Base-by-base conservation (phyloP, 768 basidiomycete genomes). In the Auricularia sp. region DNA sequence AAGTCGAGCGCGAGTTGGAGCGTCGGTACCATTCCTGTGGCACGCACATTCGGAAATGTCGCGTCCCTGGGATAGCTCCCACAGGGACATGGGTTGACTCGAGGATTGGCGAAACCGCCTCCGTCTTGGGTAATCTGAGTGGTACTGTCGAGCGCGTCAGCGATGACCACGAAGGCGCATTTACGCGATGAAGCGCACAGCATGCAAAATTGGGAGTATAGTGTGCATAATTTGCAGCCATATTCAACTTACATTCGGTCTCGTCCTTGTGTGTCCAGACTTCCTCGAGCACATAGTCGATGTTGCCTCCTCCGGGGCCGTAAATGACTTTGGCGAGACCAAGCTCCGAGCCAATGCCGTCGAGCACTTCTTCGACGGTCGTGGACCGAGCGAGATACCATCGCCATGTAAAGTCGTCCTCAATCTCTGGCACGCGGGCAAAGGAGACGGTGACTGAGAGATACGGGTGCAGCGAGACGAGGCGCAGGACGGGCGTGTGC, bases 11-110 rank as follows among this genome's bases (percentile, higher is more conserved):
- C 6, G 85, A 81, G 67, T 82, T 88, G 21, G 85, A 83, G 18
- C 88, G 82, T 65, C 85, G 84, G 73, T 85, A 92, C 91, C 87
- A 92, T 70, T 88, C 86, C 63, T 88, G 88, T 1, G 88, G 88
- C 7, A 93, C 83, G 67, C 86, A 88, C 64, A 92, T 81, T 34
- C 81, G 79, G 70, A 88, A 83, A 7, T 68, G 71, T 8, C 83
- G 83, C 21, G 70, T 76, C 1, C 80, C 80, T 35, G 72, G 68
- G 3, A 75, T 42, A 14, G 39, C 39, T 7, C 39, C 39, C 8
- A 42, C 39, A 14, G 39, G 39, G 7, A 42, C 39, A 8, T 42
- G 39, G 8, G 63, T 29, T 3, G 63, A 51, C 45, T 64, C 63
- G 35, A 64, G 29, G 42, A 64, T 3, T 64, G 54, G 7, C 69